phyloP scores from a whole-genome alignment of 1,139 yeast species.

The Geotrichum europaeum region DNA sequence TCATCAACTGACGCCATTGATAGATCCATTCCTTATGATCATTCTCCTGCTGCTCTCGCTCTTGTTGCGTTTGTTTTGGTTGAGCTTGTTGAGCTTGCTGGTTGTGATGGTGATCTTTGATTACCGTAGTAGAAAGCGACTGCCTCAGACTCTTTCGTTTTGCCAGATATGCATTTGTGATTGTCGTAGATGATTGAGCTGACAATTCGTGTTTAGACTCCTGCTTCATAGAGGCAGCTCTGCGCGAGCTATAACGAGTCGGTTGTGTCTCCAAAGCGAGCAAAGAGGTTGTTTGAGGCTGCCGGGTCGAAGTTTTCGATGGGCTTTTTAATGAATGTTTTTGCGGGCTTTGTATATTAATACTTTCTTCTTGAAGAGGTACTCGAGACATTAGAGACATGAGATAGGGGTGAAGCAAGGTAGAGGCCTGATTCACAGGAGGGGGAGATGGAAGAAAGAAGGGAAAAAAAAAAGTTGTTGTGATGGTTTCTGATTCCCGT shows the following conservation, averaged over 20 bases:
- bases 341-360: conserved; percentile 6
- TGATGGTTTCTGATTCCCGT: background rate
- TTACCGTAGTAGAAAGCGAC: background rate
- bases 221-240: conserved; percentile 7
- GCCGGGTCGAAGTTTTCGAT: background rate
- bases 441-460: background rate
- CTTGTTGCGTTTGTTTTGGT: background rate
- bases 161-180: background rate
- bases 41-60: conserved; percentile 4
- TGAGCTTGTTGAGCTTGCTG: conserved; percentile 7
- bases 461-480: background rate
- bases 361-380: conserved; percentile 12
- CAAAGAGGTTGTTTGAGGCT: background rate
- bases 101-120: background rate
- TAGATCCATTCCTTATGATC: conserved; percentile 55
- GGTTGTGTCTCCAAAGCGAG: conserved; percentile 15
- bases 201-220: background rate
- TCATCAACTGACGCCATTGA: conserved; percentile 76
- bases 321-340: conserved; percentile 5
- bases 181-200: background rate
- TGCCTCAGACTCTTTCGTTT: conserved; percentile 6
- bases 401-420: background rate
- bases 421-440: background rate
- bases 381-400: conserved; percentile 12
- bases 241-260: conserved; percentile 3